phyloP scores from a whole-genome alignment of 2,329 filamentous ascomycete species.

The Trichoderma brevicompactum region DNA sequence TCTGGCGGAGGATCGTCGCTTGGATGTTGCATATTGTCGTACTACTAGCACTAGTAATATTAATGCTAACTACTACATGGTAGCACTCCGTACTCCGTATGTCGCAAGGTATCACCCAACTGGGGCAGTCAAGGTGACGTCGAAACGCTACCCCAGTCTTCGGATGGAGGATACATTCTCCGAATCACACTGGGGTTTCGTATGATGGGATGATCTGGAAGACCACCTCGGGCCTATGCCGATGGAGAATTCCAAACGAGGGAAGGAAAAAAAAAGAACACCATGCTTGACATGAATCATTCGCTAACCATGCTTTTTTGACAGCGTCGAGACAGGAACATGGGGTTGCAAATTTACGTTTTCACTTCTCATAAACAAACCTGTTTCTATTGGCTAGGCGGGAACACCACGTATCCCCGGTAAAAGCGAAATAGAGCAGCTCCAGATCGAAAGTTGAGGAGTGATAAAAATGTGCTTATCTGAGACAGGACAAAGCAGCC shows the following conservation, averaged over 20 bases:
- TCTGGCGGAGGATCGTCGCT: conserved; percentile 17
- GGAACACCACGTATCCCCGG: conserved; percentile 5
- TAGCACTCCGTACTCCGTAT: not conserved
- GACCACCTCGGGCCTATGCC: not conserved
- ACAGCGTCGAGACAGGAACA: not conserved
- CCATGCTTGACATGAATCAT: not conserved
- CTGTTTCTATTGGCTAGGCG: not conserved
- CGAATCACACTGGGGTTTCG: not conserved
- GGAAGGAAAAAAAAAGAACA: not conserved
- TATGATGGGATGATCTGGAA: conserved; percentile 19
- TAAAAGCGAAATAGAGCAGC: not conserved
- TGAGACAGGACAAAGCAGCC: conserved; percentile 27
- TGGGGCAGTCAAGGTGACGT: conserved; percentile 8
- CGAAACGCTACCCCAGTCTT: conserved; percentile 13
- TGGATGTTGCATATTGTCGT: not conserved
- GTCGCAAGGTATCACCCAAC: not conserved
- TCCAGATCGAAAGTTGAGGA: conserved; percentile 8
- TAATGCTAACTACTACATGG: not conserved
- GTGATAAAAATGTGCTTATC: conserved; percentile 19
- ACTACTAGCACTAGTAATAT: not conserved
- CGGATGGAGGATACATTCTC: conserved; percentile 8
- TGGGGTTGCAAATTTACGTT: conserved; percentile 19
- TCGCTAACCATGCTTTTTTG: not conserved
- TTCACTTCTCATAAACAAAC: conserved; percentile 24
- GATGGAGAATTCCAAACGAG: no score